Conservation (phyloP, 768 basidiomycete genomes). For the Macrolepiota albuminosa region DNA sequence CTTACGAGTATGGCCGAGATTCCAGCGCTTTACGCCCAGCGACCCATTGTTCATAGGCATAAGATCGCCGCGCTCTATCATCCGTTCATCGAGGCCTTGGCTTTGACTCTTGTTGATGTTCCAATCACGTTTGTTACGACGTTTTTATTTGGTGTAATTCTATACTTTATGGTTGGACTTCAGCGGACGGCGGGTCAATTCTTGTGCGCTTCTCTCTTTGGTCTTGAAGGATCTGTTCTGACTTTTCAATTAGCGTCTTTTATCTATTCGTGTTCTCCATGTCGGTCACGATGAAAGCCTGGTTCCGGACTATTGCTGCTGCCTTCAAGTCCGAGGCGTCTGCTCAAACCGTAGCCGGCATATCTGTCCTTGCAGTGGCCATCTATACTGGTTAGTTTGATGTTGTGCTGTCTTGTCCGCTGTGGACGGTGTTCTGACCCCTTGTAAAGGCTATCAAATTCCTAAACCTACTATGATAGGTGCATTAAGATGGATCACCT, state of each 20-base stretch:
- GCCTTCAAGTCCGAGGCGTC: conserved; percentile 53
- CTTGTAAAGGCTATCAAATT: conserved; percentile 44
- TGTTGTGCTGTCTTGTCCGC: conserved; percentile 14
- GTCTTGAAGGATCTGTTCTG: not conserved
- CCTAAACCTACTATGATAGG: conserved; percentile 64
- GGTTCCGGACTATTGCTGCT: conserved; percentile 68
- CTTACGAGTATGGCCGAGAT: conserved; percentile 17
- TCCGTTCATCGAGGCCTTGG: conserved; percentile 28
- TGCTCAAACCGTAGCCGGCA: conserved; percentile 44
- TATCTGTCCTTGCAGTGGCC: conserved; percentile 44
- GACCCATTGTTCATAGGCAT: conserved; percentile 56
- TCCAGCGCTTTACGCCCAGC: conserved; percentile 48
- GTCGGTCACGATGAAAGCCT: conserved; percentile 65
- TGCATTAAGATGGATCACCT: conserved; percentile 63
- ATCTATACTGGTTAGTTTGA: conserved; percentile 38
- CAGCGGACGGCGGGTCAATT: conserved; percentile 55
- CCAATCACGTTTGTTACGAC: conserved; percentile 52
- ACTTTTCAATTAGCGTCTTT: conserved; percentile 39
- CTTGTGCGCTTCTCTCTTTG: conserved; percentile 44
- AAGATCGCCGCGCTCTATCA: conserved; percentile 53
- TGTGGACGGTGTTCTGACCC: not conserved
- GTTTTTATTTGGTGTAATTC: conserved; percentile 37
- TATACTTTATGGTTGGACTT: conserved; percentile 63
- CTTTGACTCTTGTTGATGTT: conserved; percentile 56
- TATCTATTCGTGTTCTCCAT: conserved; percentile 52